These are phyloP conservation scores for Fragaria nilgerrensis DNA, from an alignment of 306 rosid genomes.

Conservation along the genomic window DNA sequence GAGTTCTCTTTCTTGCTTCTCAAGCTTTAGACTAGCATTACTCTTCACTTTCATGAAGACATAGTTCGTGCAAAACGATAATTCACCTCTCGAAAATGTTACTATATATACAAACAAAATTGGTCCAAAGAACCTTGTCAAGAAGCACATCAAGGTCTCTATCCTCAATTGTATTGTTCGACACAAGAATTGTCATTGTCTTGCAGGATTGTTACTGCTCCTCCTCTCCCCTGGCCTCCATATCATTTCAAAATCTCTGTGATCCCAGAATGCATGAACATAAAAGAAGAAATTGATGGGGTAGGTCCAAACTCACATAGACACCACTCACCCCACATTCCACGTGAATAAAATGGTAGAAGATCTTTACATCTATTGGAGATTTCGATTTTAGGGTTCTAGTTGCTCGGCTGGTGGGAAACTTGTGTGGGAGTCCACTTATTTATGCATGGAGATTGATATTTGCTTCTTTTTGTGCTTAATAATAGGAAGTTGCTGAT, in stretches of 20 bases:
- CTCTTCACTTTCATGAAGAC: background rate
- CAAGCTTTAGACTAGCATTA: background rate
- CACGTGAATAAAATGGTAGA: constrained; percentile 7
- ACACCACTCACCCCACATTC: constrained; percentile 8
- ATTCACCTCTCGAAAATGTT: background rate
- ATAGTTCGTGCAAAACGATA: background rate
- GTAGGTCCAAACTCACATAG: constrained; percentile 2
- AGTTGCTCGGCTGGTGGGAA: constrained; percentile 24
- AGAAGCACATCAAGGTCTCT: background rate
- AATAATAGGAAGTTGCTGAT: constrained; percentile 8
- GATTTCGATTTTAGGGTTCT: constrained; percentile 3
- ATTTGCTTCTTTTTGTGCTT: background rate
- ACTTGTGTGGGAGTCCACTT: constrained; percentile 27
- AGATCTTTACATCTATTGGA: background rate
- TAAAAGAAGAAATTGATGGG: background rate
- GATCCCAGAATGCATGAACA: constrained; percentile 2
- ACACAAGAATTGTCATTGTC: background rate
- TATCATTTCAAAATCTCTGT: background rate
- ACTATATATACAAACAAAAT: background rate
- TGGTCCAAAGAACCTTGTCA: background rate
- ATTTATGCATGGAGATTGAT: background rate
- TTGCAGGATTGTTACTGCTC: constrained; percentile 12
- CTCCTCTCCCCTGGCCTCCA: background rate
- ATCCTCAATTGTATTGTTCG: background rate
- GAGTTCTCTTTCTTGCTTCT: background rate